phyloP scores from a whole-genome alignment of 345 rosid species.

The Citrus hindsii region DNA sequence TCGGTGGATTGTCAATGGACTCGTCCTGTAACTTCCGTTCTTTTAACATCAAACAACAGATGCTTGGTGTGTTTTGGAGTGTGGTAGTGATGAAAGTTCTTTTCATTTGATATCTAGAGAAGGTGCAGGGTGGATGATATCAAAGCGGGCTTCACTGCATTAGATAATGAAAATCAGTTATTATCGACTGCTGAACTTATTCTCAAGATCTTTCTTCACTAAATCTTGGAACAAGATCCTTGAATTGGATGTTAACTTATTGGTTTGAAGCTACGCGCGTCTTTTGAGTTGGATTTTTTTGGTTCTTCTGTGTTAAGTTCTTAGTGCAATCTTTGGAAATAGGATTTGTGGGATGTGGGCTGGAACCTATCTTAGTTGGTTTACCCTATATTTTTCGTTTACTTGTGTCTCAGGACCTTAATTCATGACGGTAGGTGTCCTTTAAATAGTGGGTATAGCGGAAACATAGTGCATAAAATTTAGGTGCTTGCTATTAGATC shows the following conservation, averaged over 20 bases:
- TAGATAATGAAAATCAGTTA: background rate
- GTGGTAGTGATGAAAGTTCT: background rate
- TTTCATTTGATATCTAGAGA: background rate
- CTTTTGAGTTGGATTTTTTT: background rate
- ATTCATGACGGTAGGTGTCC: background rate
- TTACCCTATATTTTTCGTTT: background rate
- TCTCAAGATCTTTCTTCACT: background rate
- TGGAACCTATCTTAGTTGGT: background rate
- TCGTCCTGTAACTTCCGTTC: background rate
- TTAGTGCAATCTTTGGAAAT: background rate
- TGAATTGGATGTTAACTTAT: background rate
- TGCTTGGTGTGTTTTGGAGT: slow-evolving; percentile 3
- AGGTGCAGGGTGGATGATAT: background rate
- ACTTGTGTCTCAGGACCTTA: background rate
- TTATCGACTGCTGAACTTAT: background rate
- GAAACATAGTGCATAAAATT: background rate
- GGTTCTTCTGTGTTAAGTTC: background rate
- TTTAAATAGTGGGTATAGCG: background rate
- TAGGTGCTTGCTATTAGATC: background rate
- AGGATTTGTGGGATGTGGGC: background rate
- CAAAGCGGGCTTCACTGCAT: background rate
- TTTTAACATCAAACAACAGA: background rate
- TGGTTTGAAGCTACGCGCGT: background rate
- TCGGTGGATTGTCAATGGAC: background rate
- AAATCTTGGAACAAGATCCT: background rate